These are phyloP conservation scores for Sphaceloma murrayae DNA, from an alignment of 2,329 filamentous ascomycete species.

Conservation along the genomic window DNA sequence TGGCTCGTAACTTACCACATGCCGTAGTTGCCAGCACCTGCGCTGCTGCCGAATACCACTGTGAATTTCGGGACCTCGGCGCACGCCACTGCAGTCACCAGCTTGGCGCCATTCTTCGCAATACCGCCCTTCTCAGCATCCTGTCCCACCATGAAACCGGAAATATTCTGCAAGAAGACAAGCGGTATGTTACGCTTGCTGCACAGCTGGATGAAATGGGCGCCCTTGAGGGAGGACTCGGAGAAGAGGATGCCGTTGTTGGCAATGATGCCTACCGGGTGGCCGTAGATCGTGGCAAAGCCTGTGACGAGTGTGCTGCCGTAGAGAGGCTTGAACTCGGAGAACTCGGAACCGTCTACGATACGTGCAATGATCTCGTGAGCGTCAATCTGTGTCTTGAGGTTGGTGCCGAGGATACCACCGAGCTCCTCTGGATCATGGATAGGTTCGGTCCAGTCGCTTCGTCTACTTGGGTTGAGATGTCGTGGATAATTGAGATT, in stretches of 20 bases:
- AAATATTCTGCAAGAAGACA: conserved; percentile 93
- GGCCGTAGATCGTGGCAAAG: conserved; percentile 81
- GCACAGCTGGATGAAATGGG: conserved; percentile 95
- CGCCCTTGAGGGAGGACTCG: conserved; percentile 79
- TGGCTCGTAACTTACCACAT: conserved; percentile 59
- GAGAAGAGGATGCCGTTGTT: conserved; percentile 96
- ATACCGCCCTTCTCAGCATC: conserved; percentile 92
- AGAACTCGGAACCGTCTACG: conserved; percentile 80
- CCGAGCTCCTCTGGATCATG: conserved; percentile 70
- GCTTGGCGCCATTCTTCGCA: conserved; percentile 93
- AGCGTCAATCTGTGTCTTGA: conserved; percentile 74
- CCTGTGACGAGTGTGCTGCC: conserved; percentile 84
- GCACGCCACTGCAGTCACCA: conserved; percentile 90
- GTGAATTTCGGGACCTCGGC: conserved; percentile 95
- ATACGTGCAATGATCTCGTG: conserved; percentile 88
- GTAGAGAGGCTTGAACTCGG: conserved; percentile 90
- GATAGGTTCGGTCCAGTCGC: conserved; percentile 60
- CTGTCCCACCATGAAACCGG: conserved; percentile 93
- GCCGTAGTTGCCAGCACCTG: conserved; percentile 93
- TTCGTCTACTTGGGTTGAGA: conserved; percentile 31
- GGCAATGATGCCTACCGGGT: conserved; percentile 83
- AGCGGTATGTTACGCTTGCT: conserved; percentile 80
- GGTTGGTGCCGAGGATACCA: conserved; percentile 83
- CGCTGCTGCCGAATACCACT: conserved; percentile 85
- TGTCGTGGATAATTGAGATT: conserved; percentile 78